phyloP scores from a whole-genome alignment of 2,329 filamentous ascomycete species.

The Septoria petroselini region DNA sequence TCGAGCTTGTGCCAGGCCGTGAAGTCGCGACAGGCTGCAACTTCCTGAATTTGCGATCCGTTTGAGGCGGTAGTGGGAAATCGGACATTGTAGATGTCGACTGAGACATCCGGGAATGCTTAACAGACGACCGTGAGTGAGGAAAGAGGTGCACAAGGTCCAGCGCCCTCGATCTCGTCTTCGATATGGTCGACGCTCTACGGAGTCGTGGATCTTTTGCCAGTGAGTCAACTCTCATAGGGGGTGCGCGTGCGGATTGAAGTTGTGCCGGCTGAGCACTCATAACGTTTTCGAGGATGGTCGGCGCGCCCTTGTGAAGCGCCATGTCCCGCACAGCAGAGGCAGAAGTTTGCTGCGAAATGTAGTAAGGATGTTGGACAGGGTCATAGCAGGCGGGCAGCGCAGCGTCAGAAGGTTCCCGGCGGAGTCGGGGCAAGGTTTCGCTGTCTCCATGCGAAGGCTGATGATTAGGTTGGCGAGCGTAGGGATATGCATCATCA shows the following conservation, averaged over 20 bases:
- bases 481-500: slow-evolving; percentile 23
- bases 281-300: slow-evolving; percentile 25
- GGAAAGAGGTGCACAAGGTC: slow-evolving; percentile 46
- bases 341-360: slow-evolving; percentile 47
- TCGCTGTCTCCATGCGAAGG: slow-evolving; percentile 12
- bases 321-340: slow-evolving; percentile 46
- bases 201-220: slow-evolving; percentile 19
- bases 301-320: slow-evolving; percentile 39
- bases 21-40: slow-evolving; percentile 5
- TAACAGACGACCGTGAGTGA: slow-evolving; percentile 26
- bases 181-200: slow-evolving; percentile 13
- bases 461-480: slow-evolving; percentile 17
- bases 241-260: slow-evolving; percentile 12
- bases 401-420: slow-evolving; percentile 40
- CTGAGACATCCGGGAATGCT: slow-evolving; percentile 40
- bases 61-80: slow-evolving; percentile 9
- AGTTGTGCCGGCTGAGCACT: slow-evolving; percentile 22
- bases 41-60: slow-evolving; percentile 7
- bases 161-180: slow-evolving; percentile 27
- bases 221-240: slow-evolving; percentile 5
- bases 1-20: slow-evolving; percentile 16
- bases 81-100: slow-evolving; percentile 43
- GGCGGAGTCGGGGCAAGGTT: slow-evolving; percentile 20
- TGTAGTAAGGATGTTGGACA: slow-evolving; percentile 40
- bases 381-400: slow-evolving; percentile 46